These are phyloP conservation scores for Casaregolazyma lundiana DNA, from an alignment of 1,139 yeast species.

Conservation along the genomic window DNA sequence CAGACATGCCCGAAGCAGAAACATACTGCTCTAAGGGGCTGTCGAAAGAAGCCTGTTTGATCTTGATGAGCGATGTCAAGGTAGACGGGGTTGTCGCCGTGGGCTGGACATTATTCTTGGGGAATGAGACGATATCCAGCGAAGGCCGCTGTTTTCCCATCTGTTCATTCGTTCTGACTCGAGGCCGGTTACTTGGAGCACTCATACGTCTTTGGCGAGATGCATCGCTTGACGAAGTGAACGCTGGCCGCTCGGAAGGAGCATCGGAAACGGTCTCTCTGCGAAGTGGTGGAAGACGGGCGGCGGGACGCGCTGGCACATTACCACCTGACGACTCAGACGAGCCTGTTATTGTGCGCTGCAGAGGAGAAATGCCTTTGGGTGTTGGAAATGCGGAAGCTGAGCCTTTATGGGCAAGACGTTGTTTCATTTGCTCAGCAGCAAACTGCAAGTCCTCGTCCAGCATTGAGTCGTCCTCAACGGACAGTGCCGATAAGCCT, in stretches of 20 bases:
- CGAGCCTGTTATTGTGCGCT: background rate
- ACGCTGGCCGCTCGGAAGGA: conserved; percentile 2
- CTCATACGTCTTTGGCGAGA: conserved; percentile 9
- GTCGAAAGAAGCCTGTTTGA: conserved; percentile 28
- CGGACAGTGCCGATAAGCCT: conserved; percentile 15
- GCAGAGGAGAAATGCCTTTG: conserved; percentile 19
- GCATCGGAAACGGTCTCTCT: background rate
- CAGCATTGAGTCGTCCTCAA: conserved; percentile 36
- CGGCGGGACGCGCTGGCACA: background rate
- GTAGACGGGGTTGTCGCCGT: background rate
- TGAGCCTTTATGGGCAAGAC: conserved; percentile 14
- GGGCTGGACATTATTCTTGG: background rate
- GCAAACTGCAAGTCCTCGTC: conserved; percentile 35
- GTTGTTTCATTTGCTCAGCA: conserved; percentile 28
- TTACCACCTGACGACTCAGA: background rate
- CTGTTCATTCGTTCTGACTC: conserved; percentile 5
- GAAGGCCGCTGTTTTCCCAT: background rate
- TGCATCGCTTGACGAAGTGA: conserved; percentile 2
- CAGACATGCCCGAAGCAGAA: conserved; percentile 38
- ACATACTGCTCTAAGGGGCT: conserved; percentile 41
- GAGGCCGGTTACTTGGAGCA: conserved; percentile 8
- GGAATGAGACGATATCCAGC: conserved; percentile 3
- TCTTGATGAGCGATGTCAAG: conserved; percentile 23
- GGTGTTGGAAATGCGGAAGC: conserved; percentile 17
- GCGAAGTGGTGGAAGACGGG: background rate